These are phyloP conservation scores for Glomus cerebriforme DNA, from an alignment of 192 early-diverging fungal species.

Conservation along the genomic window DNA sequence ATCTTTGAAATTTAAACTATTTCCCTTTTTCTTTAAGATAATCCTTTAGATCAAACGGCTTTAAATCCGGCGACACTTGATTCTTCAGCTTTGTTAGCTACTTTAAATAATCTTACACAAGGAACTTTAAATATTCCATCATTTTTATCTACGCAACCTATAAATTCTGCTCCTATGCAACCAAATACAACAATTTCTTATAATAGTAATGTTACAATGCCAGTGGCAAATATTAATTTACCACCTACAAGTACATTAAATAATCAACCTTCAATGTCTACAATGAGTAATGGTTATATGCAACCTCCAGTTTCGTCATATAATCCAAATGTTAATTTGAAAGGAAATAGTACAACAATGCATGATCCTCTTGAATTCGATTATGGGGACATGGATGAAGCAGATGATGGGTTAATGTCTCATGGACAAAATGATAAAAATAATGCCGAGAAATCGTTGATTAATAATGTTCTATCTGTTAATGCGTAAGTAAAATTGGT, in stretches of 20 bases:
- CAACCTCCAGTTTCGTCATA: conserved; percentile 1
- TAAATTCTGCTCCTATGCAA: conserved; percentile 14
- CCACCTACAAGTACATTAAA: neutral
- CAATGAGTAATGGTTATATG: conserved; percentile 5
- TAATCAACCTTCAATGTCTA: neutral
- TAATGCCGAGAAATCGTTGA: conserved; percentile 23
- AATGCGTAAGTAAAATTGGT: conserved; percentile 38
- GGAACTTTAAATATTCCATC: conserved; percentile 31
- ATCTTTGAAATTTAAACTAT: neutral
- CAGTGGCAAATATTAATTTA: neutral
- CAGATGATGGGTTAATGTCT: neutral
- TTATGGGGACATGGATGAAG: conserved; percentile 24
- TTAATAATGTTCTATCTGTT: conserved; percentile 24
- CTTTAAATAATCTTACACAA: conserved; percentile 30
- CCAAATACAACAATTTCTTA: conserved; percentile 14
- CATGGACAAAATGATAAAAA: conserved; percentile 2
- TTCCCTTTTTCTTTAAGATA: neutral
- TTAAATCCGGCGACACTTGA: conserved; percentile 1
- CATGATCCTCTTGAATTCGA: conserved; percentile 24
- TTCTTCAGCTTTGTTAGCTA: conserved; percentile 27
- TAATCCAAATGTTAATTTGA: neutral
- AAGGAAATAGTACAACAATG: neutral
- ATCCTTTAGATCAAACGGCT: conserved; percentile 11
- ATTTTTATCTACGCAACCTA: conserved; percentile 17
- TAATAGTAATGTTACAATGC: conserved; percentile 7